Base-by-base conservation (phyloP, 768 basidiomycete species). In the Kwoniella sp. region DNA sequence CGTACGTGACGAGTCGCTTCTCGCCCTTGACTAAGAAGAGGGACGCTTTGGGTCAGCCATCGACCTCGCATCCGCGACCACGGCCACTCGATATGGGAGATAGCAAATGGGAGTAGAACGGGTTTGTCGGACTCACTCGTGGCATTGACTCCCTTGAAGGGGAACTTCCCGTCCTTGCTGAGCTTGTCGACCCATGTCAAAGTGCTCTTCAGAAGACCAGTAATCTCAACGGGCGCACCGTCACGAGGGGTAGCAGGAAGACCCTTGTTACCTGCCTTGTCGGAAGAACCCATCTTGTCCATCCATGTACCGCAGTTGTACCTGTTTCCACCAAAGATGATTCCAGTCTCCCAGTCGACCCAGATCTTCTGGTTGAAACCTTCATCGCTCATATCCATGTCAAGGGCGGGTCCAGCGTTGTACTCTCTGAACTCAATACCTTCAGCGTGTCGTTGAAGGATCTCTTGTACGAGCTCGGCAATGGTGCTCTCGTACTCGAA, bases 221-320 rank as follows among this genome's bases (percentile, higher is more conserved):
- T 92, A 68, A 98, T 97, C 81, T 99, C 96, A 40, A 99, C 84
- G 0, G 96, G 94, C 0, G 95, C 90, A 9, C 96, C 96, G 75
- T 98, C 94, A 68, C 96, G 84, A 0, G 96, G 94, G 0, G 94
- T 95, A 10, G 92, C 96, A n/a, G 96, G 96, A 29, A 89, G 80
- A 27, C 96, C 96, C 80, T 94, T 96, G 57, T 89, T 97, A 1
- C 92, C 91, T 3, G 96, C 95, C 71, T 87, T 90, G 63, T 83
- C 83, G 1, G 90, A 92, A 76, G 95, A 92, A 48, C 96, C 96
- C 92, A 94, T 94, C 85, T 95, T 95, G 82, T 95, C 92, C 69
- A 71, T 76, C 80, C 80, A 81, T 0, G 80, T 80, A 36, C 79
- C 79, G 71, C 79, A 80, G 63, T 80, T 80, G 68, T 70, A 80